A percentile compares a stretch with the other conserved stretches of the same genome.
Evolutionary conservation across 441 rosid species (phyloP).

Genomic region (Aquilaria agallochum): DNA sequence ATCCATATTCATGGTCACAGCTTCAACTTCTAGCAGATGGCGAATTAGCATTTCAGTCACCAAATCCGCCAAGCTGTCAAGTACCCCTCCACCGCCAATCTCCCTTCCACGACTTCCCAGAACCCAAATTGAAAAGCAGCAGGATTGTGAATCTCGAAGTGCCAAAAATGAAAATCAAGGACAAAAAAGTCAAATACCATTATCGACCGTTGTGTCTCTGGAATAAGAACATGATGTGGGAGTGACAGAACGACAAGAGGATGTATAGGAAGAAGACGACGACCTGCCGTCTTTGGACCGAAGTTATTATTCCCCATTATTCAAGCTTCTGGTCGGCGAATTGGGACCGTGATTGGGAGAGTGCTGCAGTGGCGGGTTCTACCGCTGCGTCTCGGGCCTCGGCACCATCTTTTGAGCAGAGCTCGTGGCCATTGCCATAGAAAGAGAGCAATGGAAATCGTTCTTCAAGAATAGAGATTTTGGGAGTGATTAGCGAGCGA

Average conservation of each 20-base stretch:
- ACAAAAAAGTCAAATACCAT: conserved; percentile 22
- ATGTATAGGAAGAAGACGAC: conserved; percentile 27
- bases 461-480: neutral
- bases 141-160: too few species aligned
- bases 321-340: conserved; percentile 29
- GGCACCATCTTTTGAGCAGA: conserved; percentile 21
- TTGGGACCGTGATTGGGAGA: conserved; percentile 20
- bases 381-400: conserved; percentile 21
- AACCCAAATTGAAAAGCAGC: too few species aligned
- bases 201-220: conserved; percentile 35
- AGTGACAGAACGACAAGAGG: conserved; percentile 59
- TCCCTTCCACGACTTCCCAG: too few species aligned
- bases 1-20: too few species aligned
- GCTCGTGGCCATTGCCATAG: conserved; percentile 17
- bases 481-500: too few species aligned
- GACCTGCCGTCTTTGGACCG: conserved; percentile 38
- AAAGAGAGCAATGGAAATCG: neutral
- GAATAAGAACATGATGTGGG: conserved; percentile 50
- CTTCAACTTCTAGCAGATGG: too few species aligned
- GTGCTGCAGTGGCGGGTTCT: conserved; percentile 20
- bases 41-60: too few species aligned
- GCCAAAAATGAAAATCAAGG: too few species aligned
- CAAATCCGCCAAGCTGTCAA: too few species aligned
- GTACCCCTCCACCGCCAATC: too few species aligned
- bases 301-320: conserved; percentile 30